A percentile compares a stretch with the other conserved stretches of the same genome.
Evolutionary conservation across 2,329 filamentous ascomycete genomes (phyloP).

Genomic region (Aspergillus ibericus): DNA sequence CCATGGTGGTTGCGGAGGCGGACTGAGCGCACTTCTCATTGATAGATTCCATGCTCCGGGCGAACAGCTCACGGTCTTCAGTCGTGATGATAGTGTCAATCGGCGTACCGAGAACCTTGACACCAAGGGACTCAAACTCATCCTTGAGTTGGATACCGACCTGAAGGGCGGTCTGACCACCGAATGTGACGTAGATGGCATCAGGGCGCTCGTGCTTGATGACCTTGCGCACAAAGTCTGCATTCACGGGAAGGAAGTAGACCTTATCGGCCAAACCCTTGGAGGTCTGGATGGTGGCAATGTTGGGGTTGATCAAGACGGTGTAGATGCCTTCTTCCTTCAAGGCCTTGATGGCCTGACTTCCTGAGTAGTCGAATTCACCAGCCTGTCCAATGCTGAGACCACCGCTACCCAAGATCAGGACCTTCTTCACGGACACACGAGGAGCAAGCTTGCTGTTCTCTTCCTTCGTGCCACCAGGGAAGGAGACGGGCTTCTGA

Average conservation of each 20-base stretch:
- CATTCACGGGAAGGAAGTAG: conserved; percentile 95
- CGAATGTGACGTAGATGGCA: conserved; percentile 96
- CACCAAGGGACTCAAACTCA: conserved; percentile 88
- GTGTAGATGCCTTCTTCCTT: conserved; percentile 99
- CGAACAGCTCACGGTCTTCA: conserved; percentile 95
- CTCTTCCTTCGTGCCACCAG: conserved; percentile 77
- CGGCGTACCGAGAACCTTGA: conserved; percentile 91
- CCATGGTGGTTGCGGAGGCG: conserved; percentile 81
- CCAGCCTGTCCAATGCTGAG: conserved; percentile 96
- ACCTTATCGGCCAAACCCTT: conserved; percentile 98
- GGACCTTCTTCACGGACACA: conserved; percentile 87
- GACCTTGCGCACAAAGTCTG: conserved; percentile 96
- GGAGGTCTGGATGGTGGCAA: conserved; percentile 97
- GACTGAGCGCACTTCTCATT: conserved; percentile 98
- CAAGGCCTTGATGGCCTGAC: conserved; percentile 95
- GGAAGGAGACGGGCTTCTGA: conserved; percentile 75
- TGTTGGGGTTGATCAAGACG: conserved; percentile 97
- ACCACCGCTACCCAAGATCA: conserved; percentile 91
- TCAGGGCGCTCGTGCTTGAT: conserved; percentile 93
- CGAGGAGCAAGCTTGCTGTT: conserved; percentile 74
- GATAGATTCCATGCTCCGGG: conserved; percentile 97
- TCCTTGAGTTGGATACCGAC: conserved; percentile 98
- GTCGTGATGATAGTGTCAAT: conserved; percentile 99
- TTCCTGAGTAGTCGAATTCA: conserved; percentile 98
- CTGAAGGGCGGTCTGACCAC: conserved; percentile 93